These are phyloP conservation scores for Borovskyia barvae DNA, from an alignment of 208 protist genomes.

Conservation along the genomic window DNA sequence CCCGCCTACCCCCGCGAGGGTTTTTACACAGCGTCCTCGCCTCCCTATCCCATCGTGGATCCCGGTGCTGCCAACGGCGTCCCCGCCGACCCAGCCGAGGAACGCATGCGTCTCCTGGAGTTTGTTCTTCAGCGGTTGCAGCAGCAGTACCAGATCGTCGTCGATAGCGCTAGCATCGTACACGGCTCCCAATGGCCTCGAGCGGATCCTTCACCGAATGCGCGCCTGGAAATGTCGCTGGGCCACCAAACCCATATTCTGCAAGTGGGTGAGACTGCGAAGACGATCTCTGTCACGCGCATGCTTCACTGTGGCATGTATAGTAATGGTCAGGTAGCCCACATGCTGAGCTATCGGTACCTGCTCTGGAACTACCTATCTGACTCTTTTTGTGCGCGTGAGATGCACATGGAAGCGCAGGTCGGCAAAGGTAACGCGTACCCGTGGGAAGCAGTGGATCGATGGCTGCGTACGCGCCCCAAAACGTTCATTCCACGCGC, in stretches of 20 bases:
- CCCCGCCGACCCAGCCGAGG: slow-evolving; percentile 10
- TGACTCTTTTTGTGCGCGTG: slow-evolving; percentile 41
- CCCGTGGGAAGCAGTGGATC: slow-evolving; percentile 72
- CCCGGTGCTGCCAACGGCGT: slow-evolving; percentile 2
- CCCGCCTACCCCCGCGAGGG: slow-evolving; percentile 70
- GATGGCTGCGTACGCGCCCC: slow-evolving; percentile 57
- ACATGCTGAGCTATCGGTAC: slow-evolving; percentile 69
- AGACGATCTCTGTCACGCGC: slow-evolving; percentile 68
- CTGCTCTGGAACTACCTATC: slow-evolving; percentile 78
- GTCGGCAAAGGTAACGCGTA: slow-evolving; percentile 64
- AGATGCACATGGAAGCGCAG: slow-evolving; percentile 62
- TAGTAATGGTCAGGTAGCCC: slow-evolving; percentile 65
- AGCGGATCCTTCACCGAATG: slow-evolving; percentile 53
- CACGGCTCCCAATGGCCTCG: slow-evolving; percentile 30
- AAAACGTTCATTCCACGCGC: slow-evolving; percentile 43
- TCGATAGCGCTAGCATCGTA: slow-evolving; percentile 37
- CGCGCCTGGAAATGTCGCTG: slow-evolving; percentile 72
- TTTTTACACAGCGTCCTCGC: slow-evolving; percentile 69
- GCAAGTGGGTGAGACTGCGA: slow-evolving; percentile 71
- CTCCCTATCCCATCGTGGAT: slow-evolving; percentile 70
- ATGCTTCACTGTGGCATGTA: slow-evolving; percentile 85
- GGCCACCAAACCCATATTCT: slow-evolving; percentile 84
- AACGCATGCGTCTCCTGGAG: slow-evolving; percentile 52
- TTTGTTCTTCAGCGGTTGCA: slow-evolving; percentile 83
- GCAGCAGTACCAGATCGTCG: slow-evolving; percentile 86